Conservation (phyloP, 805 yeast species). For the Hanseniaspora osmophila region DNA sequence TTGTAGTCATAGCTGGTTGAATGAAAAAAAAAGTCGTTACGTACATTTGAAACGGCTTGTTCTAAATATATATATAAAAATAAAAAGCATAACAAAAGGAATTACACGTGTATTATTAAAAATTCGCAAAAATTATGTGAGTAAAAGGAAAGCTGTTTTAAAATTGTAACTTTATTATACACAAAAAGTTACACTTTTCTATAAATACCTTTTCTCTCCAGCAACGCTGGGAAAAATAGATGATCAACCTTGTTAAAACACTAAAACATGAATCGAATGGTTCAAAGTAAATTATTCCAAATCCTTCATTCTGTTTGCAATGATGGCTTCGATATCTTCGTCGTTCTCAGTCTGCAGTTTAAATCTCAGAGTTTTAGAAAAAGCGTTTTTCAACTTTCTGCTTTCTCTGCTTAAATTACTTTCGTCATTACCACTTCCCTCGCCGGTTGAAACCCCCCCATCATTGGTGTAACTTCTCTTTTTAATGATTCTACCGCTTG, state of each 20-base stretch:
- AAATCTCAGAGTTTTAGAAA: conserved; percentile 25
- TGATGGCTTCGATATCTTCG: conserved; percentile 40
- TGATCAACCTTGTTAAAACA: no score
- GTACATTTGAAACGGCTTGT: no score
- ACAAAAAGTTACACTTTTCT: no score
- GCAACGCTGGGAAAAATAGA: no score
- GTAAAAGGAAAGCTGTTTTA: neutral
- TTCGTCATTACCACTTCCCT: no score
- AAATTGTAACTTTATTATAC: neutral
- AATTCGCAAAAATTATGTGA: neutral
- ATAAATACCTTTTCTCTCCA: no score
- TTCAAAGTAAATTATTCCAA: conserved; percentile 22
- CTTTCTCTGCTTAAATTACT: neutral
- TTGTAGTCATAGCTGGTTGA: no score
- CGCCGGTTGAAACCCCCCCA: neutral
- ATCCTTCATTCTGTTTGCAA: conserved; percentile 32
- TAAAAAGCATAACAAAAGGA: no score
- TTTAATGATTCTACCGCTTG: conserved; percentile 56
- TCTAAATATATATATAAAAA: no score
- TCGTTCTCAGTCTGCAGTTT: conserved; percentile 19
- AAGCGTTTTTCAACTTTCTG: conserved; percentile 5
- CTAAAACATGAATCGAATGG: no score
- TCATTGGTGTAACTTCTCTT: conserved; percentile 10
- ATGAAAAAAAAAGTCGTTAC: neutral
- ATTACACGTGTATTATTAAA: no score